Conservation (phyloP, 1,284 basidiomycete genomes). For the Tilletia indica region DNA sequence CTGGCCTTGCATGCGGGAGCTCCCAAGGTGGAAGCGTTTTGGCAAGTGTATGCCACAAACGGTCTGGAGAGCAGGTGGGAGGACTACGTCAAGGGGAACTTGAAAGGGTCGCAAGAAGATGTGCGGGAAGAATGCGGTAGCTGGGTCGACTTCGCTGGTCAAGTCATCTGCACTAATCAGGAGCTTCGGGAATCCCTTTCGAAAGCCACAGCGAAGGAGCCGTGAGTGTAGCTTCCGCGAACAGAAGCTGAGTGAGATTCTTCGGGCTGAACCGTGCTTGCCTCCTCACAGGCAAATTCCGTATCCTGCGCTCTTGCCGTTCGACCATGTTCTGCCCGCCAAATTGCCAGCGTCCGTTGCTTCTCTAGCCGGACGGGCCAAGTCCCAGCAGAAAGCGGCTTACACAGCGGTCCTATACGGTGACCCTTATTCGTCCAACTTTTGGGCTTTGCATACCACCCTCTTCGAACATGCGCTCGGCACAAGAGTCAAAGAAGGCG, state of each 20-base stretch:
- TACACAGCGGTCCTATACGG: constrained; percentile 41
- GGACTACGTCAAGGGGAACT: constrained; percentile 19
- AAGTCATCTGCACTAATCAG: constrained; percentile 34
- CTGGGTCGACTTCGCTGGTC: constrained; percentile 35
- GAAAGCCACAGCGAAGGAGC: background rate
- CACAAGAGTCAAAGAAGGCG: background rate
- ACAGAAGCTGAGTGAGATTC: background rate
- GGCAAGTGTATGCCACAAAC: constrained; percentile 40
- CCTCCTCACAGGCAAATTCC: background rate
- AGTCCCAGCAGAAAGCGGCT: background rate
- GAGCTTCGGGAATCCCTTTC: constrained; percentile 29
- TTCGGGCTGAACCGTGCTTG: background rate
- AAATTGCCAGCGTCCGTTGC: background rate
- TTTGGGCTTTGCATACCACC: constrained; percentile 33
- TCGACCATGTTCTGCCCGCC: constrained; percentile 34
- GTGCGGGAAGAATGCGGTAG: constrained; percentile 29
- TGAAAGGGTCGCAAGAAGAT: constrained; percentile 59
- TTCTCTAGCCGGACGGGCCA: background rate
- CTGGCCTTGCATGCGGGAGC: constrained; percentile 41
- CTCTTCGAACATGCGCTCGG: constrained; percentile 28
- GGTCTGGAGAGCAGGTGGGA: constrained; percentile 24
- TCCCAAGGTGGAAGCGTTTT: constrained; percentile 43
- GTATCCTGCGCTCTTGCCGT: constrained; percentile 16
- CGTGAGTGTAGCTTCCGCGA: constrained; percentile 31
- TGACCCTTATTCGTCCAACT: constrained; percentile 43